Evolutionary conservation across 352 stramenopile species (phyloP).

Genomic region (Vaucheria bursata): DNA sequence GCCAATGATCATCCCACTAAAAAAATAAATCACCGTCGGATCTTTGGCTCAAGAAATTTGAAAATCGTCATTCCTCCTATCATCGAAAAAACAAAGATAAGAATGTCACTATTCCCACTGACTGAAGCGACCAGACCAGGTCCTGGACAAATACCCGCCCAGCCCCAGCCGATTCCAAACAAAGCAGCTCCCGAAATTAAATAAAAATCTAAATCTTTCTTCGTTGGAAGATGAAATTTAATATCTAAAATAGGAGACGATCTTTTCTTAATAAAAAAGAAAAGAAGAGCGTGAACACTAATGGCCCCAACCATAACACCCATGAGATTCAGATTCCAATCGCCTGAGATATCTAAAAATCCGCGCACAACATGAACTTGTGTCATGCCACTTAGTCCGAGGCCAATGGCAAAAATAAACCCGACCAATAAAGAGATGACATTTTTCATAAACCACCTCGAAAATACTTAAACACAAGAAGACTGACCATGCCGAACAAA

Average conservation of each 20-base stretch:
- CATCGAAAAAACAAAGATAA: not conserved
- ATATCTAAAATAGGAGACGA: not conserved
- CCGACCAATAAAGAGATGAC: not conserved
- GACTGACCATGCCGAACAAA: not conserved
- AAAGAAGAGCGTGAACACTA: not conserved
- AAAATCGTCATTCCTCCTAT: not conserved
- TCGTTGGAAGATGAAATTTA: not conserved
- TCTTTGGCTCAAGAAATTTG: not conserved
- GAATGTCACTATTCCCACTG: not conserved
- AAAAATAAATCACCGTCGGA: not conserved
- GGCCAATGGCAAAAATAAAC: not conserved
- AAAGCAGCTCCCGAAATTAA: not conserved
- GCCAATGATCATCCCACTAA: not conserved
- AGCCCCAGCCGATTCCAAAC: not conserved
- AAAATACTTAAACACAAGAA: not conserved
- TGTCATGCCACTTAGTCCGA: not conserved
- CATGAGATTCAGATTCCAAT: not conserved
- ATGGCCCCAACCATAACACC: not conserved
- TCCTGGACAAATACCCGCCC: not conserved
- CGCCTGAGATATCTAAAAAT: not conserved
- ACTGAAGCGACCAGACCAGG: not conserved
- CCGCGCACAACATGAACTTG: not conserved
- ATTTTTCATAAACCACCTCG: not conserved
- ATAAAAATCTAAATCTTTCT: not conserved
- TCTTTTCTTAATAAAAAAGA: conserved; percentile 1